Conservation (phyloP, 2,329 filamentous ascomycete genomes). For the Neonectria faginata region DNA sequence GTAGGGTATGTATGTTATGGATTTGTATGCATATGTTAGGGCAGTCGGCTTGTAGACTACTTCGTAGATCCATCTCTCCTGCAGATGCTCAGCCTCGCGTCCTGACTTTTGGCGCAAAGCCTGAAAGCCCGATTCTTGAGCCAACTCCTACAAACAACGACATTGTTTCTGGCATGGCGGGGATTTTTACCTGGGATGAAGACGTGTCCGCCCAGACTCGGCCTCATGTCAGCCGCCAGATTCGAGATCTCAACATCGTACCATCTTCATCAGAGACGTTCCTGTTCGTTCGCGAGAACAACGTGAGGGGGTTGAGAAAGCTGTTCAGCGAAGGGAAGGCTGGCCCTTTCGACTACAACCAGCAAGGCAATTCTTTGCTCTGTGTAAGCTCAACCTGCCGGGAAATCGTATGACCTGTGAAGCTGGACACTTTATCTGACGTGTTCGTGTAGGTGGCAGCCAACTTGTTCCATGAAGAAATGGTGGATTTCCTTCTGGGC, state of each 20-base stretch:
- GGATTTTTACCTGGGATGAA: not conserved
- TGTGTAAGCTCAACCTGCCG: not conserved
- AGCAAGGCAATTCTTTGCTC: not conserved
- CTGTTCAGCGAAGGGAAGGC: not conserved
- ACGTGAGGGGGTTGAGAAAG: not conserved
- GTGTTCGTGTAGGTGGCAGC: not conserved
- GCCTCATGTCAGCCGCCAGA: not conserved
- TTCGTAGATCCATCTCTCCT: too few species aligned
- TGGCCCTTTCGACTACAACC: not conserved
- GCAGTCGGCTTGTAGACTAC: too few species aligned
- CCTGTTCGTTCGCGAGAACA: not conserved
- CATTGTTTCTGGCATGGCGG: not conserved
- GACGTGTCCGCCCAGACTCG: not conserved
- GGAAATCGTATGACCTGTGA: not conserved
- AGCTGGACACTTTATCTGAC: not conserved
- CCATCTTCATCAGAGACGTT: not conserved
- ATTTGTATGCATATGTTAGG: too few species aligned
- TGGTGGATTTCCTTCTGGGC: not conserved
- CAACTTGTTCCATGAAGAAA: not conserved
- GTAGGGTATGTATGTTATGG: too few species aligned
- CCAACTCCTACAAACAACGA: too few species aligned
- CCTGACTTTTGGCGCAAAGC: too few species aligned
- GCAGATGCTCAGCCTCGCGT: too few species aligned
- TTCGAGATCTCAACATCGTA: not conserved
- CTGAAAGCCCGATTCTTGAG: too few species aligned